Evolutionary conservation across 2,329 filamentous ascomycete species (phyloP).

Genomic region (Talaromyces sp.): DNA sequence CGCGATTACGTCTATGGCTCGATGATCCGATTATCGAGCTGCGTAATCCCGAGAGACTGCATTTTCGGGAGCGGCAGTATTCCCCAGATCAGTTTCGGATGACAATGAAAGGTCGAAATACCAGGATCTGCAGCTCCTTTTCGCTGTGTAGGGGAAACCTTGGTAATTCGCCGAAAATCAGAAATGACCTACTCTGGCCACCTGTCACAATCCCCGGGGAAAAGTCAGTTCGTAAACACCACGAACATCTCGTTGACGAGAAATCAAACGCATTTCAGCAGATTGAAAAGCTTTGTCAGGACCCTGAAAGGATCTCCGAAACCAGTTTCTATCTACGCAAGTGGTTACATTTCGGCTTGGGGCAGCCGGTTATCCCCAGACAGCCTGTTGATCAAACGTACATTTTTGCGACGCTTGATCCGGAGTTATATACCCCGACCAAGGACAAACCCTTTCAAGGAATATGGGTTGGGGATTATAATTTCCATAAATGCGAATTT

Average conservation of each 20-base stretch:
- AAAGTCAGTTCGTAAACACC: constrained; percentile 39
- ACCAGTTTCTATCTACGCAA: constrained; percentile 67
- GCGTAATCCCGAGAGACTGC: constrained; percentile 25
- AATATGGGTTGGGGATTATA: constrained; percentile 90
- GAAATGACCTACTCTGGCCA: constrained; percentile 63
- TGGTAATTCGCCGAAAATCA: constrained; percentile 25
- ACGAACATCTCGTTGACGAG: constrained; percentile 28
- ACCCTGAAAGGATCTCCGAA: constrained; percentile 59
- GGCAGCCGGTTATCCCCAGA: constrained; percentile 36
- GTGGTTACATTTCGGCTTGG: constrained; percentile 63
- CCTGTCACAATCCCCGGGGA: constrained; percentile 62
- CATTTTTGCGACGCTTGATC: constrained; percentile 69
- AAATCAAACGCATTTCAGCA: constrained; percentile 1
- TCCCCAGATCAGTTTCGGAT: constrained; percentile 40
- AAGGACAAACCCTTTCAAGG: constrained; percentile 75
- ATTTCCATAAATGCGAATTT: constrained; percentile 83
- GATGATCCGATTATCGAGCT: constrained; percentile 67
- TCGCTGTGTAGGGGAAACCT: constrained; percentile 50
- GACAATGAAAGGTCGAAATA: constrained; percentile 23
- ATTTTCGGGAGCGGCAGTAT: constrained; percentile 16
- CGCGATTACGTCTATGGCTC: constrained; percentile 64
- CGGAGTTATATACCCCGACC: constrained; percentile 73
- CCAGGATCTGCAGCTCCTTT: constrained; percentile 61
- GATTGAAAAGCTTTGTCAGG: constrained; percentile 16
- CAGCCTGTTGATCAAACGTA: constrained; percentile 46